These are phyloP conservation scores for Clonostachys solani DNA, from an alignment of 2,329 filamentous ascomycete genomes.

Conservation along the genomic window DNA sequence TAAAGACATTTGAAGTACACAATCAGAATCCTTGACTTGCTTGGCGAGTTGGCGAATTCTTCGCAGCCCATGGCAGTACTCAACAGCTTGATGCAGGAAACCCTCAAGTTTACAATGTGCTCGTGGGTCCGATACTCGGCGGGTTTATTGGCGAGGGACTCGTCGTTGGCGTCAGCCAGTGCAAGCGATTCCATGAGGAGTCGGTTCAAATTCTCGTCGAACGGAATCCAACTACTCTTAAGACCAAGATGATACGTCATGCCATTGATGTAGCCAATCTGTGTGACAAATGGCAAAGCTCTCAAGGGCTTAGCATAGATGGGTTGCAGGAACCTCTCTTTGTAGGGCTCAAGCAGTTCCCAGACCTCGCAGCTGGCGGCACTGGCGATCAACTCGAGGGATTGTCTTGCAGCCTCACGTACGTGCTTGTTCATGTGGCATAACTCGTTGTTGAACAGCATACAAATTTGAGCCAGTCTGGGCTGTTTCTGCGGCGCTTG, in stretches of 20 bases:
- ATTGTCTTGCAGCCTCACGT: constrained; percentile 77
- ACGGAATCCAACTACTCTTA: constrained; percentile 82
- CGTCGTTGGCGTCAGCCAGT: constrained; percentile 90
- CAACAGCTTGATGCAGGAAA: constrained; percentile 88
- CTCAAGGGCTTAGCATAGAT: constrained; percentile 95
- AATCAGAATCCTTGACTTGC: constrained; percentile 71
- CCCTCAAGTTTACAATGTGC: constrained; percentile 83
- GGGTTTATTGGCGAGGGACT: constrained; percentile 86
- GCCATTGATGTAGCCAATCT: constrained; percentile 98
- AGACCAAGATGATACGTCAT: constrained; percentile 92
- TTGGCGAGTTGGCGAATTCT: constrained; percentile 75
- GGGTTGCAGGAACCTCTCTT: constrained; percentile 81
- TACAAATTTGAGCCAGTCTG: constrained; percentile 72
- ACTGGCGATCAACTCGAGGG: constrained; percentile 76
- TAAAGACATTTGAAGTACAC: constrained; percentile 99
- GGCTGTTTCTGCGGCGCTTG: constrained; percentile 45
- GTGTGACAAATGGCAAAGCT: constrained; percentile 87
- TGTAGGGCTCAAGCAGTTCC: constrained; percentile 85
- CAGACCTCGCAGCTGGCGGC: constrained; percentile 75
- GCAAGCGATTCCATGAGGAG: constrained; percentile 91
- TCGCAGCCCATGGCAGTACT: constrained; percentile 92
- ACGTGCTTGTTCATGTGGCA: constrained; percentile 96
- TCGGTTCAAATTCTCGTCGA: constrained; percentile 87
- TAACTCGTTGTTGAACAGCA: constrained; percentile 81
- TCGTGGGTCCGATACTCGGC: constrained; percentile 94